Conservation (phyloP, 441 rosid species). For the Breynia disticha region DNA sequence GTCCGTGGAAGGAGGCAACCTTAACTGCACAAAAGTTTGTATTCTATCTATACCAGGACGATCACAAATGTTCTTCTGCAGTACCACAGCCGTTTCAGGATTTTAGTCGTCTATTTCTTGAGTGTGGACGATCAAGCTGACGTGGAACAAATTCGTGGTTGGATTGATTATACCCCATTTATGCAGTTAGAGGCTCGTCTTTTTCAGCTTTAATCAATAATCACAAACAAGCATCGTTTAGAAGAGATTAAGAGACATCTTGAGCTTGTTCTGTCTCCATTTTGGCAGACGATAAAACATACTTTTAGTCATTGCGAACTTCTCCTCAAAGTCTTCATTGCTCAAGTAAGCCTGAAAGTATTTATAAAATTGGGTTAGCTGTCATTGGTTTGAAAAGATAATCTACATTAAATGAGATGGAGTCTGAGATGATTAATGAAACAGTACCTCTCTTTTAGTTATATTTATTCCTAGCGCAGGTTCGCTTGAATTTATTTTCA, state of each 20-base stretch:
- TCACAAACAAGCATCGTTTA: constrained; percentile 14
- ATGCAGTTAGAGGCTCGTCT: neutral
- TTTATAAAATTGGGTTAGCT: neutral
- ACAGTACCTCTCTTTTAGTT: constrained; percentile 60
- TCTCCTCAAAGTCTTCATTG: constrained; percentile 54
- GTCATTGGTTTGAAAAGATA: neutral
- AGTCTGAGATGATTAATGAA: neutral
- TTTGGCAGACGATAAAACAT: constrained; percentile 63
- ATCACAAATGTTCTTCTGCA: no score
- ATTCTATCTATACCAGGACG: no score
- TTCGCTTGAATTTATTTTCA: constrained; percentile 42
- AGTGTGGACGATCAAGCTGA: no score
- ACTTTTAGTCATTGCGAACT: constrained; percentile 37
- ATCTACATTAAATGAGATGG: neutral
- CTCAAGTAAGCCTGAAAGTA: constrained; percentile 55
- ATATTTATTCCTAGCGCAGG: constrained; percentile 45
- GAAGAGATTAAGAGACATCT: constrained; percentile 49
- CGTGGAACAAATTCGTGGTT: neutral
- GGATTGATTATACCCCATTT: neutral
- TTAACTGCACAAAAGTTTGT: no score
- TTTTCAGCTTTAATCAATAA: neutral
- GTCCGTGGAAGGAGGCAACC: no score
- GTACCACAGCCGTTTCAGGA: no score
- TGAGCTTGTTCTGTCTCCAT: constrained; percentile 82
- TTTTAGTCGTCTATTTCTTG: no score